Evolutionary conservation across 495 filamentous ascomycete species (phyloP).

Genomic region (Sordaria brevicollis): DNA sequence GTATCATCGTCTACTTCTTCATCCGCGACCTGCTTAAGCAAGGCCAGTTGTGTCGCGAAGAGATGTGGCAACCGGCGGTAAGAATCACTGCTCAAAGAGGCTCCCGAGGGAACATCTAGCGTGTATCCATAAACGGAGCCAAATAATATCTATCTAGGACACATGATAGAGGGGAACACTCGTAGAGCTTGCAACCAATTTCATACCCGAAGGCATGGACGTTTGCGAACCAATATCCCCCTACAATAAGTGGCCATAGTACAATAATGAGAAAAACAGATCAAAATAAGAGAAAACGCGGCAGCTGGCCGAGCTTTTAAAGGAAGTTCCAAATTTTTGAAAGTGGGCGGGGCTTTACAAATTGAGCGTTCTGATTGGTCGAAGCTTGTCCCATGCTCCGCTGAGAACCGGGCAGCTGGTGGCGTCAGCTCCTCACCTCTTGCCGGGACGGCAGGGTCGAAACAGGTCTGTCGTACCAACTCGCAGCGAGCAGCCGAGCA

Average conservation of each 20-base stretch:
- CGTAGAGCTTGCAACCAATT: constrained; percentile 13
- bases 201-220: constrained; percentile 1
- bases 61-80: constrained; percentile 53
- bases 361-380: constrained; percentile 15
- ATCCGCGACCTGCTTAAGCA: not conserved
- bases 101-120: constrained; percentile 31
- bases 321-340: not conserved
- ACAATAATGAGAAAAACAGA: constrained; percentile 43
- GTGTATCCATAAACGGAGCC: constrained; percentile 52
- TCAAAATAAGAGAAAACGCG: constrained; percentile 13
- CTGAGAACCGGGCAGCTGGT: not conserved
- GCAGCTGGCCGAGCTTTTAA: constrained; percentile 11
- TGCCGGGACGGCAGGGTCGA: not conserved
- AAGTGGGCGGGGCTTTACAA: constrained; percentile 16
- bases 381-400: not conserved
- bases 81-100: constrained; percentile 44
- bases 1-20: not conserved
- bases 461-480: not conserved
- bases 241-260: constrained; percentile 83
- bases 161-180: constrained; percentile 54
- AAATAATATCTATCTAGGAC: constrained; percentile 40
- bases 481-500: too few relatives aligned
- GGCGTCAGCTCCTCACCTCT: not conserved
- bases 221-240: constrained; percentile 36
- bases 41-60: not conserved